Conservation (phyloP, 805 yeast species). For the Myxozyma melibiosi region DNA sequence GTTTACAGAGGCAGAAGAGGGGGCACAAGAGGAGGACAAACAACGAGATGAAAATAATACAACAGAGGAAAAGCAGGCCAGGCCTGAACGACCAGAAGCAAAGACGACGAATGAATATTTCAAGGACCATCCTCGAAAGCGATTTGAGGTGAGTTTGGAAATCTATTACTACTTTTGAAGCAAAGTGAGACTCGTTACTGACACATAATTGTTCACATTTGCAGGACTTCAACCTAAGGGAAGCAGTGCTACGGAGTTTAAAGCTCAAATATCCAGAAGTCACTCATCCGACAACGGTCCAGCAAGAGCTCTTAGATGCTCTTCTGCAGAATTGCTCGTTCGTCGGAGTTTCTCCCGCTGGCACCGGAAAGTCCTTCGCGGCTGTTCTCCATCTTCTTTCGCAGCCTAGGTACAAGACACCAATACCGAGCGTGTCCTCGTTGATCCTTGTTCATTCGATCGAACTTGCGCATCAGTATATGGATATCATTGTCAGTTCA, state of each 20-base stretch:
- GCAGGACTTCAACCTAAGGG: slow-evolving; percentile 19
- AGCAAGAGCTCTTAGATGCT: slow-evolving; percentile 17
- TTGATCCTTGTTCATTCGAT: slow-evolving; percentile 43
- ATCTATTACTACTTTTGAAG: no score
- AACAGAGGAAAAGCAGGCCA: no score
- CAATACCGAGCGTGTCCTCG: slow-evolving; percentile 32
- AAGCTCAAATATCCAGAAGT: slow-evolving; percentile 7
- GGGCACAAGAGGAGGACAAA: no score
- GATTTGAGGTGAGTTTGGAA: no score
- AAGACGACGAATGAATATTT: no score
- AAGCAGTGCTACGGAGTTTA: slow-evolving; percentile 16
- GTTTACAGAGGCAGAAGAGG: no score
- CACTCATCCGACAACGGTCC: slow-evolving; percentile 18
- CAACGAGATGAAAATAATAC: no score
- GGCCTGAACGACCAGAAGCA: no score
- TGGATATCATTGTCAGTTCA: slow-evolving; percentile 24
- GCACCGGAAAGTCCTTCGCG: slow-evolving; percentile 44
- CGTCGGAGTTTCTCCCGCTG: slow-evolving; percentile 39
- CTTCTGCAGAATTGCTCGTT: slow-evolving; percentile 33
- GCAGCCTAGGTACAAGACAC: slow-evolving; percentile 14
- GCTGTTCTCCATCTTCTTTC: slow-evolving; percentile 38
- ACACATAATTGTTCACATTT: neutral
- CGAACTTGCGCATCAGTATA: slow-evolving; percentile 43
- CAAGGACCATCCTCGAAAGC: no score
- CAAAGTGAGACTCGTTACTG: no score